Evolutionary conservation across 192 early-diverging fungal species (phyloP).

Genomic region (Coemansia sp.): DNA sequence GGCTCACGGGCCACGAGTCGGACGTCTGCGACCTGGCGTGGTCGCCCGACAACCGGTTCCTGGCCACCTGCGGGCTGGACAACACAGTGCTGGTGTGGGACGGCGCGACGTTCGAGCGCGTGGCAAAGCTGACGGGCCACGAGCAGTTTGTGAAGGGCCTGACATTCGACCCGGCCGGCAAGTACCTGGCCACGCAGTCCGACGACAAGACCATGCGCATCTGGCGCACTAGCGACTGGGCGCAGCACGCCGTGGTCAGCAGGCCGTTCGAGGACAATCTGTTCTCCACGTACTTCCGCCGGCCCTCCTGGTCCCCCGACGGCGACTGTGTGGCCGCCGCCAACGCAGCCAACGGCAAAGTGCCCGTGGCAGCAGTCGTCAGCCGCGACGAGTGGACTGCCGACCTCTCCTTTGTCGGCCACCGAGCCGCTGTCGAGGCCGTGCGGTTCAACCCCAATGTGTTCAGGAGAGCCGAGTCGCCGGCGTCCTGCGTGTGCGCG

Average conservation of each 20-base stretch:
- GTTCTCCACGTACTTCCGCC: constrained; percentile 83
- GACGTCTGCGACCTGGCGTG: constrained; percentile 93
- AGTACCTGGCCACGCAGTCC: constrained; percentile 88
- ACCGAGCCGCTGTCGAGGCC: constrained; percentile 82
- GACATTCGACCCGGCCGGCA: constrained; percentile 93
- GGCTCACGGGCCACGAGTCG: constrained; percentile 81
- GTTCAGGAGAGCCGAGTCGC: constrained; percentile 46
- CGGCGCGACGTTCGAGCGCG: constrained; percentile 68
- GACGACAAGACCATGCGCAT: constrained; percentile 89
- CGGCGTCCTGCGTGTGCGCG: constrained; percentile 67
- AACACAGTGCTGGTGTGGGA: constrained; percentile 84
- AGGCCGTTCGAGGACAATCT: constrained; percentile 76
- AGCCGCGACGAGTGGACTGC: constrained; percentile 72
- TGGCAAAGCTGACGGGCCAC: constrained; percentile 69
- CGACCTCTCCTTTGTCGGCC: constrained; percentile 84
- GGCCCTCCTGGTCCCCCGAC: constrained; percentile 96
- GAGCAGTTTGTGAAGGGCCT: constrained; percentile 94
- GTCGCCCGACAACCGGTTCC: constrained; percentile 79
- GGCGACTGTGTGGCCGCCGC: constrained; percentile 89
- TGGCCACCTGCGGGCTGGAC: constrained; percentile 92
- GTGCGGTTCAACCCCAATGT: constrained; percentile 85
- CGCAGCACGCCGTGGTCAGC: constrained; percentile 66
- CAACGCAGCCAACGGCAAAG: constrained; percentile 78
- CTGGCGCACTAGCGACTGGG: constrained; percentile 88
- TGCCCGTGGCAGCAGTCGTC: constrained; percentile 80